phyloP scores from a whole-genome alignment of 179 eudicot genomes.

The Heliamphora pulchella region DNA sequence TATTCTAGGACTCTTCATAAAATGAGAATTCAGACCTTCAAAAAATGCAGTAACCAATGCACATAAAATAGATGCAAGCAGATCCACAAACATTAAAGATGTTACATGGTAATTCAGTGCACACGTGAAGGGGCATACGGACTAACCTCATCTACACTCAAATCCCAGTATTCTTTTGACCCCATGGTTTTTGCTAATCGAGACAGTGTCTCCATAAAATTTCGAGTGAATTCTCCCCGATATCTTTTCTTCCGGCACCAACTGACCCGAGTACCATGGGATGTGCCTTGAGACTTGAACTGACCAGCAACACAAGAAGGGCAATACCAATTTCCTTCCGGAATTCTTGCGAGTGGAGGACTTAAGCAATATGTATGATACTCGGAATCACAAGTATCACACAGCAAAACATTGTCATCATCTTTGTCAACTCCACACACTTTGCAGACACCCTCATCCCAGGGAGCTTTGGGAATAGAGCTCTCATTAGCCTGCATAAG shows the following conservation, averaged over 20 bases:
- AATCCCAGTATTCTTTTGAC: slow-evolving; percentile 76
- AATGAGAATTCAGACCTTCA: not conserved
- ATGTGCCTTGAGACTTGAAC: slow-evolving; percentile 25
- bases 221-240: slow-evolving; percentile 49
- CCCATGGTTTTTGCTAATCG: slow-evolving; percentile 56
- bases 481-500: slow-evolving; percentile 35
- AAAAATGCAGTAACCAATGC: not conserved
- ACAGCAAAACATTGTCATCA: slow-evolving; percentile 80
- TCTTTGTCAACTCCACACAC: slow-evolving; percentile 93
- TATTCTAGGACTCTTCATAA: not conserved
- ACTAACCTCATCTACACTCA: slow-evolving; percentile 79
- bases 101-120: not conserved
- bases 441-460: slow-evolving; percentile 96
- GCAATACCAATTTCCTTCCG: slow-evolving; percentile 96
- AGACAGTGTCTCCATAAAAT: slow-evolving; percentile 49
- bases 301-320: slow-evolving; percentile 73
- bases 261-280: slow-evolving; percentile 32
- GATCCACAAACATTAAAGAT: slow-evolving; percentile 1
- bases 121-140: not conserved
- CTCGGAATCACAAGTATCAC: slow-evolving; percentile 94
- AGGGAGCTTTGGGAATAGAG: slow-evolving; percentile 76
- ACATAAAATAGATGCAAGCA: not conserved
- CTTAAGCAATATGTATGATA: slow-evolving; percentile 82
- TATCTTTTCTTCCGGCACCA: slow-evolving; percentile 36
- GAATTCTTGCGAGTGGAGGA: slow-evolving; percentile 87